Percentiles rank a stretch among this genome's conserved stretches.
Evolutionary conservation across 2,329 filamentous ascomycete genomes (phyloP).

Genomic region (Fusarium phyllophilum): DNA sequence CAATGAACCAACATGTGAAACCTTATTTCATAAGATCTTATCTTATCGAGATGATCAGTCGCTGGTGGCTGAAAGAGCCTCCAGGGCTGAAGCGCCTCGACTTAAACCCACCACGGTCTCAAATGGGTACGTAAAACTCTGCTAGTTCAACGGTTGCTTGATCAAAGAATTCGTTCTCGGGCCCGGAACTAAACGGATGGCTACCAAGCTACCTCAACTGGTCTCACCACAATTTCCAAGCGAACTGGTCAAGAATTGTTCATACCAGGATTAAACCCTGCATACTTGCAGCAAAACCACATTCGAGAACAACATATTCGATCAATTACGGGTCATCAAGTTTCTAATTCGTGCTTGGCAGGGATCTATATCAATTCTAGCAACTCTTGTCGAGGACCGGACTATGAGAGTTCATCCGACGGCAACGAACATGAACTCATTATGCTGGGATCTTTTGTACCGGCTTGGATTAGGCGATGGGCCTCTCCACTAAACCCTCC

Average conservation of each 20-base stretch:
- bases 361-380: not conserved
- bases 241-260: not conserved
- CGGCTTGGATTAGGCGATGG: not conserved
- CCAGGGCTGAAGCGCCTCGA: slow-evolving; percentile 16
- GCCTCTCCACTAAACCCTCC: not conserved
- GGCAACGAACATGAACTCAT: not conserved
- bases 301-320: not conserved
- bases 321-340: not conserved
- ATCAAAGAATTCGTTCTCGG: not conserved
- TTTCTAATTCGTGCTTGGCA: not conserved
- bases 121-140: not conserved
- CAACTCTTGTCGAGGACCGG: not conserved
- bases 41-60: slow-evolving; percentile 17
- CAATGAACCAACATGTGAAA: not conserved
- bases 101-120: not conserved
- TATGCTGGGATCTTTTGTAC: not conserved
- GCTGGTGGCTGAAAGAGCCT: not conserved
- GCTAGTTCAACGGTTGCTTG: not conserved
- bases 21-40: slow-evolving; percentile 2
- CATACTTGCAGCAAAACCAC: not conserved
- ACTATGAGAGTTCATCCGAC: not conserved
- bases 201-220: not conserved
- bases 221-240: not conserved
- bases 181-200: not conserved
- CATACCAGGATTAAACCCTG: not conserved